Evolutionary conservation across 352 stramenopile genomes (phyloP).

Genomic region (Pythium folliculosum): DNA sequence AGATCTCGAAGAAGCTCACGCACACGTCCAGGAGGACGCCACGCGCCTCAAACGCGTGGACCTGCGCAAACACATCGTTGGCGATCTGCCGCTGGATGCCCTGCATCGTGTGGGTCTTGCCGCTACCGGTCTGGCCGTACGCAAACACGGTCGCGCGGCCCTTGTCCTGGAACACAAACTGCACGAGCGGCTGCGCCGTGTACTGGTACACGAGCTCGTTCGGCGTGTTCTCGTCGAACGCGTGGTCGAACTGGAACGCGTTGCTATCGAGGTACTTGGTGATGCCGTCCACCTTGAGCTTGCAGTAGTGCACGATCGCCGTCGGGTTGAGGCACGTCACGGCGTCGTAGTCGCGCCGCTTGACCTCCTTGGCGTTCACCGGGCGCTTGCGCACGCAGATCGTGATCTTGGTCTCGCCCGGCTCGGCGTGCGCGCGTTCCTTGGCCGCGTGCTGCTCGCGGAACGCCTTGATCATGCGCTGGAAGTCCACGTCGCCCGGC

Average conservation of each 20-base stretch:
- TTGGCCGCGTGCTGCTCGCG: conserved; percentile 77
- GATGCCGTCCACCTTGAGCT: conserved; percentile 98
- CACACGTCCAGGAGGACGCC: conserved; percentile 81
- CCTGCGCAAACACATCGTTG: conserved; percentile 71
- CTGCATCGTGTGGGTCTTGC: conserved; percentile 92
- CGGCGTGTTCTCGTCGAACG: conserved; percentile 92
- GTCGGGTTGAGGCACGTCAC: conserved; percentile 95
- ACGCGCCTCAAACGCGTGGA: conserved; percentile 52
- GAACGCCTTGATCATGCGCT: conserved; percentile 90
- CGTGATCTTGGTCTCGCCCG: conserved; percentile 89
- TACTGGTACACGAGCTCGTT: conserved; percentile 95
- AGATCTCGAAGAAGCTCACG: conserved; percentile 98
- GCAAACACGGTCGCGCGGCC: conserved; percentile 95
- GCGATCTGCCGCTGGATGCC: conserved; percentile 81
- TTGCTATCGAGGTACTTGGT: conserved; percentile 98
- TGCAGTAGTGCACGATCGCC: conserved; percentile 96
- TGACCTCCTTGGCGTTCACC: conserved; percentile 91
- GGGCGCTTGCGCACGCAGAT: conserved; percentile 97
- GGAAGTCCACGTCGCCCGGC: conserved; percentile 90
- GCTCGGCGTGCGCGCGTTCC: conserved; percentile 39
- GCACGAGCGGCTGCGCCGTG: conserved; percentile 91
- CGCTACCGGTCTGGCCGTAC: conserved; percentile 96
- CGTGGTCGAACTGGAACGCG: conserved; percentile 92
- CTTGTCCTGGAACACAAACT: conserved; percentile 92
- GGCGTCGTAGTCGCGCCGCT: conserved; percentile 94